phyloP scores from a whole-genome alignment of 306 rosid genomes.

The Vigna unguiculata region DNA sequence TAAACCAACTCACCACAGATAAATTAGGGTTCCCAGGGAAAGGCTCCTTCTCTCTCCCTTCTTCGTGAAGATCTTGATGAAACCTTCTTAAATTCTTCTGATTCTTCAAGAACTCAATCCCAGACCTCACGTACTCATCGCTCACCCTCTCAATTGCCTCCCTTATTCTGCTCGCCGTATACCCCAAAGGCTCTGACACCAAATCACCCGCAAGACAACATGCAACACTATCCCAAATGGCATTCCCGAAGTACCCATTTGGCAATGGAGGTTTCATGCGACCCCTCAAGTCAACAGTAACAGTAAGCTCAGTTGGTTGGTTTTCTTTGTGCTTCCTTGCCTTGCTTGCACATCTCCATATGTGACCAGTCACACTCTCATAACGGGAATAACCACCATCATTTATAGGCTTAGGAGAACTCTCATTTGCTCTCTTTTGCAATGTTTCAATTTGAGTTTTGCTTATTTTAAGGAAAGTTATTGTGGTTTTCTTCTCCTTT shows the following conservation, averaged over 20 bases:
- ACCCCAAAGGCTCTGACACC: slow-evolving; percentile 57
- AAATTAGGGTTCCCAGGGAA: slow-evolving; percentile 49
- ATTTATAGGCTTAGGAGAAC: neutral
- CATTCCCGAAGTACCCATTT: slow-evolving; percentile 61
- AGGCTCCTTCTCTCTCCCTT: slow-evolving; percentile 35
- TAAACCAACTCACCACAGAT: slow-evolving; percentile 1
- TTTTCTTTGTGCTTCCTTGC: slow-evolving; percentile 51
- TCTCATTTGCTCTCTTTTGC: slow-evolving; percentile 52
- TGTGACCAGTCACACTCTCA: slow-evolving; percentile 55
- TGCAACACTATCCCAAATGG: slow-evolving; percentile 53
- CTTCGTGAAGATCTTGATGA: slow-evolving; percentile 53
- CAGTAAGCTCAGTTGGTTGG: slow-evolving; percentile 50
- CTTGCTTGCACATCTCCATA: slow-evolving; percentile 70
- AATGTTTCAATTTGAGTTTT: slow-evolving; percentile 55
- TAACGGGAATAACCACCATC: slow-evolving; percentile 50
- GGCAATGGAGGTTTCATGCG: slow-evolving; percentile 62
- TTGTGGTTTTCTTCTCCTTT: slow-evolving; percentile 47
- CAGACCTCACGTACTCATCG: slow-evolving; percentile 51
- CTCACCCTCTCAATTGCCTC: slow-evolving; percentile 60
- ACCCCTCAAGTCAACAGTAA: slow-evolving; percentile 51
- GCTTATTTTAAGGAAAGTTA: slow-evolving; percentile 46
- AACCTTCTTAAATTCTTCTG: slow-evolving; percentile 54
- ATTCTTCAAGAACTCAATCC: slow-evolving; percentile 54
- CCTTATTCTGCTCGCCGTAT: slow-evolving; percentile 58
- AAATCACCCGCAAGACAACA: slow-evolving; percentile 57